These are phyloP conservation scores for Syzygium jambos DNA, from an alignment of 345 rosid genomes.

Conservation along the genomic window DNA sequence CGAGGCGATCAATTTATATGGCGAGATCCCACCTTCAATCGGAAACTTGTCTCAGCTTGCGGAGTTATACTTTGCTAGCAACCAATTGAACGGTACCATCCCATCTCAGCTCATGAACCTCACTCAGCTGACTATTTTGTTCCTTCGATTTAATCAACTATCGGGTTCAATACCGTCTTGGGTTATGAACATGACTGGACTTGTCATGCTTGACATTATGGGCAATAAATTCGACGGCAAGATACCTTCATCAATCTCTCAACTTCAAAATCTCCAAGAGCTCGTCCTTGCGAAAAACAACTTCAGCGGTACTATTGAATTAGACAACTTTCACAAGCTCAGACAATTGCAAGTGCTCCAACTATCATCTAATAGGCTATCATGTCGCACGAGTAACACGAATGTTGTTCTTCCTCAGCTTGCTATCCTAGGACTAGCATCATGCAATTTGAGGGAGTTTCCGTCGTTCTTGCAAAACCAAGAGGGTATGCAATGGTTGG, in stretches of 20 bases:
- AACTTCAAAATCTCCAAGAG: not conserved
- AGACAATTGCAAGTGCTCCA: not conserved
- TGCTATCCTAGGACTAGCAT: not conserved
- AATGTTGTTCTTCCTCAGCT: not conserved
- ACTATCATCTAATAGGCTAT: conserved; percentile 2
- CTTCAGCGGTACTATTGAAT: not conserved
- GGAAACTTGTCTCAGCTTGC: not conserved
- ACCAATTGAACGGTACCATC: not conserved
- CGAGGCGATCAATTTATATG: not conserved
- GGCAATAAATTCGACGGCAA: not conserved
- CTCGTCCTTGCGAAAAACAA: not conserved
- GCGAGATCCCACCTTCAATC: not conserved
- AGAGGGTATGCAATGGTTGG: not conserved
- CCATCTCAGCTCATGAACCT: not conserved
- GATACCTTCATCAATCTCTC: not conserved
- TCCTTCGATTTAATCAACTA: too few species aligned
- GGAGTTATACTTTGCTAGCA: not conserved
- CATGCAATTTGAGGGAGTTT: conserved; percentile 1
- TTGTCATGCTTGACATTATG: not conserved
- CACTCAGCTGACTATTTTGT: too few species aligned
- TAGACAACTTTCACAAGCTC: not conserved
- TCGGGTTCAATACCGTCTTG: too few species aligned
- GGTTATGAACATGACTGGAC: not conserved
- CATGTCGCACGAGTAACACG: not conserved
- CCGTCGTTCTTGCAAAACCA: not conserved